A percentile compares a stretch with the other conserved stretches of the same genome.
These are phyloP conservation scores for Didymella keratinophila DNA, from an alignment of 2,329 filamentous ascomycete species.

Conservation along the genomic window DNA sequence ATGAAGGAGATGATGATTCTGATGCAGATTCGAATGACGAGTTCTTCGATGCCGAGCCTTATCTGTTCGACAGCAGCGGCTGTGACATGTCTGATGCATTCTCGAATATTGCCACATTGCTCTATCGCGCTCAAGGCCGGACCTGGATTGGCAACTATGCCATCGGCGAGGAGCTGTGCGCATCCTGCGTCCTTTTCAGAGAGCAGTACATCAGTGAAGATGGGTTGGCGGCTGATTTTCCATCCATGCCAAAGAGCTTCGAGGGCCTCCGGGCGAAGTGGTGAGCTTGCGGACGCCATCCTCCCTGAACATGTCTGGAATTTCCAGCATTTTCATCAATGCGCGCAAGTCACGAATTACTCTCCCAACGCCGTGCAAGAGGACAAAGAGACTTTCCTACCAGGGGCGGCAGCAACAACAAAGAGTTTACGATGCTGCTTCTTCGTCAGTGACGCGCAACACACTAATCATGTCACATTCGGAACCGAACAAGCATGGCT, in stretches of 20 bases:
- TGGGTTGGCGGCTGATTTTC: conserved; percentile 20
- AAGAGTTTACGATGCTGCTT: background rate
- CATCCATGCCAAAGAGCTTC: conserved; percentile 17
- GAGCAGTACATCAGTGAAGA: conserved; percentile 21
- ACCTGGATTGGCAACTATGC: conserved; percentile 17
- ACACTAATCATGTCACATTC: background rate
- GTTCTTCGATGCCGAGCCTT: conserved; percentile 17
- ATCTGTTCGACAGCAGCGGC: background rate
- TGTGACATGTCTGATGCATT: conserved; percentile 2
- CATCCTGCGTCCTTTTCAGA: conserved; percentile 13
- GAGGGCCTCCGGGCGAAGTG: conserved; percentile 5
- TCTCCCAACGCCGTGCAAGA: background rate
- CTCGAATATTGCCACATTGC: conserved; percentile 17
- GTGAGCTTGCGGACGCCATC: background rate
- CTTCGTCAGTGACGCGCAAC: background rate
- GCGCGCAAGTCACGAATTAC: background rate
- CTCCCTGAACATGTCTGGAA: background rate
- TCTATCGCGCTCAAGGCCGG: conserved; percentile 23
- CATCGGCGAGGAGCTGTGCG: conserved; percentile 12
- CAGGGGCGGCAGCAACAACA: background rate
- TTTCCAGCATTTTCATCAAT: background rate
- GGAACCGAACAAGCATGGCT: background rate
- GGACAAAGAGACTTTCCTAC: background rate
- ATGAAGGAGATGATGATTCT: background rate
- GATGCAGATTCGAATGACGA: background rate